Percentiles rank a stretch among this genome's conserved stretches.
These are phyloP conservation scores for Dothistroma pini DNA, from an alignment of 2,329 filamentous ascomycete genomes.

Conservation along the genomic window DNA sequence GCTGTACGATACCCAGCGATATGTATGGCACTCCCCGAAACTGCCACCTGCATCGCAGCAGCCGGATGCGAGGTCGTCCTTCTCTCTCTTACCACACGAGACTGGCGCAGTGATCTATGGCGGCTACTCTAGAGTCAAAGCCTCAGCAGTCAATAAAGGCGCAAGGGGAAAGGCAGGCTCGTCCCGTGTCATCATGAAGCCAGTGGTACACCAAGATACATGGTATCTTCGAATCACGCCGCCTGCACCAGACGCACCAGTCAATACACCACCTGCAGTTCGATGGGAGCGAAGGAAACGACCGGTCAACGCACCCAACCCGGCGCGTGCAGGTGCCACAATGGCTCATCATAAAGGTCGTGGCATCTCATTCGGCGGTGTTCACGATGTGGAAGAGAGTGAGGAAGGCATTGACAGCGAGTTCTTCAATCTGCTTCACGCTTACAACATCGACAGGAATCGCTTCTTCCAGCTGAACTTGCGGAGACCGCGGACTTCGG, in stretches of 20 bases:
- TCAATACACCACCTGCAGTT: conserved; percentile 65
- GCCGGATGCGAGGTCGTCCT: conserved; percentile 86
- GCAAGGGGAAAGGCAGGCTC: conserved; percentile 47
- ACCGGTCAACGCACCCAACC: conserved; percentile 82
- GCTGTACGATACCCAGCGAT: conserved; percentile 90
- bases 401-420: conserved; percentile 89
- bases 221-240: conserved; percentile 84
- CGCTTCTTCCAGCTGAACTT: conserved; percentile 83
- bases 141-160: conserved; percentile 54
- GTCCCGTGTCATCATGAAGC: conserved; percentile 72
- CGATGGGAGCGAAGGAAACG: conserved; percentile 93
- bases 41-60: conserved; percentile 71
- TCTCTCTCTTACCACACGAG: conserved; percentile 87
- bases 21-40: conserved; percentile 74
- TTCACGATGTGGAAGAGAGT: conserved; percentile 55
- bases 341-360: conserved; percentile 94
- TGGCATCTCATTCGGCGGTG: conserved; percentile 89
- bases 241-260: conserved; percentile 62
- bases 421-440: conserved; percentile 89
- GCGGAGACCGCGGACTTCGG: conserved; percentile 61
- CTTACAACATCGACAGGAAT: conserved; percentile 95
- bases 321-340: conserved; percentile 79
- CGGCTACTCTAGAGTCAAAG: conserved; percentile 89
- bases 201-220: conserved; percentile 89
- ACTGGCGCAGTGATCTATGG: conserved; percentile 86